A percentile compares a stretch with the other conserved stretches of the same genome.
Conservation (phyloP, 352 stramenopile genomes). For the Globisporangium mamillatum region DNA sequence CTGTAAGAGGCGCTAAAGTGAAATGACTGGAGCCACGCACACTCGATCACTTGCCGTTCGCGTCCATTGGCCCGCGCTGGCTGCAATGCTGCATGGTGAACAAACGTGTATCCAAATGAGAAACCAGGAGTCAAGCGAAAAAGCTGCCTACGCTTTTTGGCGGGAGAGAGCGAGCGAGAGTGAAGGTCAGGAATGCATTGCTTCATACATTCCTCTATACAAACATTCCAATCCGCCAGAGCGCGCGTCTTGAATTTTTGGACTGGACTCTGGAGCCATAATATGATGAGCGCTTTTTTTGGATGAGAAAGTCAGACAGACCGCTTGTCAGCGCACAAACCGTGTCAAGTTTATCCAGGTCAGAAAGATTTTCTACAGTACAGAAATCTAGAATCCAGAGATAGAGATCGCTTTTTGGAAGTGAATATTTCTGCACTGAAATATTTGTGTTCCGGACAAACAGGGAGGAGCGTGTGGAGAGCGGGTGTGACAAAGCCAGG, state of each 20-base stretch:
- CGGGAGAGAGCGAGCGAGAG: neutral
- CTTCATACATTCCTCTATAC: neutral
- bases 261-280: conserved; percentile 8
- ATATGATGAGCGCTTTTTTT: conserved; percentile 4
- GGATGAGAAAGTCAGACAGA: conserved; percentile 6
- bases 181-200: neutral
- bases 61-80: no score
- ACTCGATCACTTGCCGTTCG: no score
- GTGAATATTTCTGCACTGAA: neutral
- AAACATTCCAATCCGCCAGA: neutral
- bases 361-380: neutral
- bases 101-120: no score
- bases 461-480: neutral
- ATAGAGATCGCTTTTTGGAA: no score
- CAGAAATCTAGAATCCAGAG: no score
- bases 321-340: neutral
- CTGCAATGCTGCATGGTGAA: no score
- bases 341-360: neutral
- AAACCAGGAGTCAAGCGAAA: no score
- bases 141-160: neutral
- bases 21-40: no score
- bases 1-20: no score
- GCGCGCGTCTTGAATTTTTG: conserved; percentile 1
- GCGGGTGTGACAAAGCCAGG: neutral
- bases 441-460: neutral